Percentiles rank a stretch among this genome's conserved stretches.
phyloP scores from a whole-genome alignment of 768 basidiomycete species.

The Hypholoma sublateritium region DNA sequence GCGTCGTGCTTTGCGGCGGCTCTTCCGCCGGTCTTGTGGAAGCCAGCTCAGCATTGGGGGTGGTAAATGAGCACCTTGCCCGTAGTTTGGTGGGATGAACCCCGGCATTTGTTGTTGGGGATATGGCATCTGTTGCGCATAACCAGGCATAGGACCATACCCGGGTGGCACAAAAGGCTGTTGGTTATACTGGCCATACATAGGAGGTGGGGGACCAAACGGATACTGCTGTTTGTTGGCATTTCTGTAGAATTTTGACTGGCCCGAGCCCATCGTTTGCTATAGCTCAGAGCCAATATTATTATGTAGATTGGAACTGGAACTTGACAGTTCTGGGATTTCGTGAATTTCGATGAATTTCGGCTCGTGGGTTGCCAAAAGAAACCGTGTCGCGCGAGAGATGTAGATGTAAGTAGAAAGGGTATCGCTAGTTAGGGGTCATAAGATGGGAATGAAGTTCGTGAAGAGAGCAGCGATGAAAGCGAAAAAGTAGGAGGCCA shows the following conservation, averaged over 20 bases:
- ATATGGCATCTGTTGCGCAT: slow-evolving; percentile 10
- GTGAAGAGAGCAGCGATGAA: background rate
- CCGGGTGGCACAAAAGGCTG: slow-evolving; percentile 13
- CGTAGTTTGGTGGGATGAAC: slow-evolving; percentile 23
- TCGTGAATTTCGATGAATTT: background rate
- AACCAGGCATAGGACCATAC: slow-evolving; percentile 1
- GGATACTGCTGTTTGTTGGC: slow-evolving; percentile 11
- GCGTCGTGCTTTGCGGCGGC: slow-evolving; percentile 10
- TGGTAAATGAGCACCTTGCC: slow-evolving; percentile 20
- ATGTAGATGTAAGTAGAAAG: background rate
- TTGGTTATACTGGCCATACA: slow-evolving; percentile 12
- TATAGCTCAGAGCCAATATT: background rate
- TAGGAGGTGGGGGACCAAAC: slow-evolving; percentile 16
- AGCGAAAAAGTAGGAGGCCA: background rate
- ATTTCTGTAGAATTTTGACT: slow-evolving; percentile 14
- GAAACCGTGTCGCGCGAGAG: background rate
- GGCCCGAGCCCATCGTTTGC: slow-evolving; percentile 15
- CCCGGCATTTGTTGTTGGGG: slow-evolving; percentile 16
- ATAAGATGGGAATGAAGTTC: background rate
- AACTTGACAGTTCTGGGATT: background rate
- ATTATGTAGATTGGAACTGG: background rate
- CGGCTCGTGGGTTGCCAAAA: background rate
- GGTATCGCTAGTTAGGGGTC: background rate
- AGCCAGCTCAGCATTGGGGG: slow-evolving; percentile 24
- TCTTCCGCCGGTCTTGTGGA: slow-evolving; percentile 19